A percentile compares a stretch with the other conserved stretches of the same genome.
Conservation (phyloP, 768 basidiomycete species). For the Suillus americanus region DNA sequence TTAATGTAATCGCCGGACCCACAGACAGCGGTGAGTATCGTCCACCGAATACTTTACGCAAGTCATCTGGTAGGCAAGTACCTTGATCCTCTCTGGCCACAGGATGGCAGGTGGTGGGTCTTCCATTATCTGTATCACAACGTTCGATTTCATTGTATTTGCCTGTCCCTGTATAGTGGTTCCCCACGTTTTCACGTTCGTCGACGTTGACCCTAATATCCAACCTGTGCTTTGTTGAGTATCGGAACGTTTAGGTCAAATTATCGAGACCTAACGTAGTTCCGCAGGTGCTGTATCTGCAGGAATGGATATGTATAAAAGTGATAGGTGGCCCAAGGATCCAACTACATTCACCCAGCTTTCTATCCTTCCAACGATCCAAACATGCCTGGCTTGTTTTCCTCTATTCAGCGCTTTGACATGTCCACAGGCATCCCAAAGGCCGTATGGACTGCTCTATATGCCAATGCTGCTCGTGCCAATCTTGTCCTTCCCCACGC, state of each 20-base stretch:
- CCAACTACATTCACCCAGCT: slow-evolving; percentile 17
- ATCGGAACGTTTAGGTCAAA: slow-evolving; percentile 11
- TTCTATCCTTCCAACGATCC: slow-evolving; percentile 14
- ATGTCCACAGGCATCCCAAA: slow-evolving; percentile 18
- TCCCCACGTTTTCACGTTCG: slow-evolving; percentile 3
- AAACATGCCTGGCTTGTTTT: slow-evolving; percentile 17
- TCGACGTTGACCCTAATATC: slow-evolving; percentile 8
- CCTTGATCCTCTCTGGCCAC: neutral
- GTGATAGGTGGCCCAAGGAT: neutral
- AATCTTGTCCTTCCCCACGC: slow-evolving; percentile 45
- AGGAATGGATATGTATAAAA: neutral
- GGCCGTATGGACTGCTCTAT: slow-evolving; percentile 30
- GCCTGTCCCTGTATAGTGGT: neutral
- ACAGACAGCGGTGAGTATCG: neutral
- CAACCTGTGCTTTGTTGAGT: slow-evolving; percentile 17
- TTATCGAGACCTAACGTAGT: neutral
- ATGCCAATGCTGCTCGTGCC: slow-evolving; percentile 30
- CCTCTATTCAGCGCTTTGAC: slow-evolving; percentile 7
- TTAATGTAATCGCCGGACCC: neutral
- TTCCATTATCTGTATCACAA: neutral
- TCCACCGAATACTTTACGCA: neutral
- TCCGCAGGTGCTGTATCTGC: slow-evolving; percentile 1
- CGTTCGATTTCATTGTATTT: neutral
- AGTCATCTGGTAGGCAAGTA: neutral
- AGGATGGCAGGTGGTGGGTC: neutral